These are phyloP conservation scores for Trichophyton verrucosum DNA, from an alignment of 2,329 filamentous ascomycete species.

Conservation along the genomic window DNA sequence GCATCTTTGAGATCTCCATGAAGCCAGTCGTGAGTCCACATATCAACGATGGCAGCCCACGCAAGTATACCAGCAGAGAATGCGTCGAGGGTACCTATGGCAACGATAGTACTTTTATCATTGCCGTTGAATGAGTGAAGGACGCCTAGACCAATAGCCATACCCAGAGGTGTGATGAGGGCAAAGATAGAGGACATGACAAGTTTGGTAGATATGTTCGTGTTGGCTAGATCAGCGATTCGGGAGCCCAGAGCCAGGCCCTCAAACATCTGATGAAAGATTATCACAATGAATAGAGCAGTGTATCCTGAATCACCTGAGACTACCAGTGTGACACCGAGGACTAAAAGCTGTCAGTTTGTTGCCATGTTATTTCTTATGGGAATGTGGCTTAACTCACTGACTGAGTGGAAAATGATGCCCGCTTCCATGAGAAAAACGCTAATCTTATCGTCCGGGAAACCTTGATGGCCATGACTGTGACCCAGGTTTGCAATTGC, in stretches of 20 bases:
- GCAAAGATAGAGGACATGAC: conserved; percentile 53
- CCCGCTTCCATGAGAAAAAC: conserved; percentile 61
- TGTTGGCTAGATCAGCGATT: conserved; percentile 32
- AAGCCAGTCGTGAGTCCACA: conserved; percentile 67
- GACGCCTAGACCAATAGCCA: conserved; percentile 67
- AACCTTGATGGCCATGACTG: conserved; percentile 17
- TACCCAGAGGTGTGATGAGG: conserved; percentile 62
- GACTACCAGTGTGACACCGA: conserved; percentile 52
- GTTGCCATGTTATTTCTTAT: conserved; percentile 25
- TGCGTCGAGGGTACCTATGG: conserved; percentile 62
- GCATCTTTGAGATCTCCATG: conserved; percentile 46
- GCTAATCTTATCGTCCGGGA: conserved; percentile 37
- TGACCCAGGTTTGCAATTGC: conserved; percentile 20
- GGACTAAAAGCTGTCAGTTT: conserved; percentile 41
- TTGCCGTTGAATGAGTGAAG: conserved; percentile 61
- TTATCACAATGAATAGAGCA: conserved; percentile 49
- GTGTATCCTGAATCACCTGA: conserved; percentile 37
- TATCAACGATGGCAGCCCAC: conserved; percentile 71
- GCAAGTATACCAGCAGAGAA: conserved; percentile 61
- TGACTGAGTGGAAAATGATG: conserved; percentile 61
- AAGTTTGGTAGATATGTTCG: conserved; percentile 33
- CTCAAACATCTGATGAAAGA: conserved; percentile 71
- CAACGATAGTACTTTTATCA: conserved; percentile 53
- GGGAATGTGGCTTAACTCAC: conserved; percentile 38
- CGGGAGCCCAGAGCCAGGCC: conserved; percentile 49